Percentiles rank a stretch among this genome's conserved stretches.
Evolutionary conservation across 805 yeast genomes (phyloP).

Genomic region (Babjeviella inositovora): DNA sequence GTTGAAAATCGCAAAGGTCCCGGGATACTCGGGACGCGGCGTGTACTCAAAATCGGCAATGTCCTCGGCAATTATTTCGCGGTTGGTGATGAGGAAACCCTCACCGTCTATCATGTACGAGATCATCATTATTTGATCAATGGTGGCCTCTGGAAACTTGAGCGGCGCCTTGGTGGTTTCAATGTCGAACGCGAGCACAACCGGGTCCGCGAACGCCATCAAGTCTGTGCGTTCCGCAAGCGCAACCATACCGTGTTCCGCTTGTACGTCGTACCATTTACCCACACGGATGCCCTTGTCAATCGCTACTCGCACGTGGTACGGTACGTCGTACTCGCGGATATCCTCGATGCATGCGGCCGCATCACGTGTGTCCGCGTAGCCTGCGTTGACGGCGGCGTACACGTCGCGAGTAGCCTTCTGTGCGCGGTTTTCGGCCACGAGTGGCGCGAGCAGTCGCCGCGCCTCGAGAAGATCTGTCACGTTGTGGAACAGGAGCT

Average conservation of each 20-base stretch:
- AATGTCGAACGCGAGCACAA: slow-evolving; percentile 90
- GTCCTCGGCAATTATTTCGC: slow-evolving; percentile 89
- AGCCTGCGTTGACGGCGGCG: slow-evolving; percentile 30
- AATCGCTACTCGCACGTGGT: slow-evolving; percentile 90
- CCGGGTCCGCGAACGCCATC: slow-evolving; percentile 94
- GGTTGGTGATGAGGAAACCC: slow-evolving; percentile 83
- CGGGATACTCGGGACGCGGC: slow-evolving; percentile 93
- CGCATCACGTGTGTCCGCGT: slow-evolving; percentile 27
- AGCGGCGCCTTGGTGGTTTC: slow-evolving; percentile 95
- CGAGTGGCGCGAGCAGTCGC: slow-evolving; percentile 49
- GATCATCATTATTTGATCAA: slow-evolving; percentile 96
- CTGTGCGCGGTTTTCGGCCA: slow-evolving; percentile 46
- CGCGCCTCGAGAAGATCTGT: slow-evolving; percentile 66
- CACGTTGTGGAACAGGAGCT: slow-evolving; percentile 60
- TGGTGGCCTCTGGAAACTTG: slow-evolving; percentile 83
- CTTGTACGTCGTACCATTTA: slow-evolving; percentile 82
- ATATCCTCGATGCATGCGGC: slow-evolving; percentile 60
- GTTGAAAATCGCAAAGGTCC: slow-evolving; percentile 77
- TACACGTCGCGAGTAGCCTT: slow-evolving; percentile 55
- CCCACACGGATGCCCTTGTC: slow-evolving; percentile 82
- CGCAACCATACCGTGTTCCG: slow-evolving; percentile 34
- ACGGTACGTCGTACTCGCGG: slow-evolving; percentile 92
- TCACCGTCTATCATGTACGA: slow-evolving; percentile 99
- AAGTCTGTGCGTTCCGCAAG: slow-evolving; percentile 51
- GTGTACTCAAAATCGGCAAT: slow-evolving; percentile 96